Evolutionary conservation across 257 asterid species (phyloP).

Genomic region (Forsythia viridissima): DNA sequence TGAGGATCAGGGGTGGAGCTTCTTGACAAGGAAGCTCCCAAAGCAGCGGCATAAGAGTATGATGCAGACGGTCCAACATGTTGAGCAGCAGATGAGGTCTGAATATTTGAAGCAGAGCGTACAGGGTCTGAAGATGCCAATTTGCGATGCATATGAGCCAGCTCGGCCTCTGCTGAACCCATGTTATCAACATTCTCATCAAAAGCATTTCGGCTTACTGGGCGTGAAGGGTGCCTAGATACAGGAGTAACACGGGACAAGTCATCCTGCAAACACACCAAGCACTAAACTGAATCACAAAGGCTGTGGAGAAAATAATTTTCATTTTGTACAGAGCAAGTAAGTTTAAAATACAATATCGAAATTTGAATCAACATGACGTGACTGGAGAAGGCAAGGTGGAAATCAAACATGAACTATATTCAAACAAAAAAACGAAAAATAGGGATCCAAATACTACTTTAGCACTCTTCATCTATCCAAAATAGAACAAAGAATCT

Average conservation of each 20-base stretch:
- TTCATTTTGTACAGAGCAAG: not conserved
- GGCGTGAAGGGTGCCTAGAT: conserved; percentile 52
- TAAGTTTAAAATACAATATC: not conserved
- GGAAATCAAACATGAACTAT: not conserved
- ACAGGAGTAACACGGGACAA: conserved; percentile 35
- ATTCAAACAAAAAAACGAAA: not conserved
- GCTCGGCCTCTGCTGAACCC: conserved; percentile 32
- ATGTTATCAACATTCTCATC: conserved; percentile 33
- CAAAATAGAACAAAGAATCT: not conserved
- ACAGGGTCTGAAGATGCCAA: conserved; percentile 39
- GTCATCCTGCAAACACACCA: conserved; percentile 49
- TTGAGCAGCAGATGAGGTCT: conserved; percentile 45
- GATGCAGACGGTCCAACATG: conserved; percentile 40
- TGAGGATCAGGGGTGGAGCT: conserved; percentile 66
- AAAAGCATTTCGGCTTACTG: conserved; percentile 40
- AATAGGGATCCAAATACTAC: not conserved
- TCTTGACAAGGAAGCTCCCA: conserved; percentile 64
- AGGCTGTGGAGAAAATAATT: conserved; percentile 2
- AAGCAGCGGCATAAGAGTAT: conserved; percentile 51
- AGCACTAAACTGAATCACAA: not conserved
- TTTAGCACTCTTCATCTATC: not conserved
- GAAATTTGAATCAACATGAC: not conserved
- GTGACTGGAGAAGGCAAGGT: not conserved
- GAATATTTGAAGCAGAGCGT: conserved; percentile 38
- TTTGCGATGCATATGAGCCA: conserved; percentile 42